phyloP scores from a whole-genome alignment of 73 alveolate genomes.

The Paramecium sexaurelia region DNA sequence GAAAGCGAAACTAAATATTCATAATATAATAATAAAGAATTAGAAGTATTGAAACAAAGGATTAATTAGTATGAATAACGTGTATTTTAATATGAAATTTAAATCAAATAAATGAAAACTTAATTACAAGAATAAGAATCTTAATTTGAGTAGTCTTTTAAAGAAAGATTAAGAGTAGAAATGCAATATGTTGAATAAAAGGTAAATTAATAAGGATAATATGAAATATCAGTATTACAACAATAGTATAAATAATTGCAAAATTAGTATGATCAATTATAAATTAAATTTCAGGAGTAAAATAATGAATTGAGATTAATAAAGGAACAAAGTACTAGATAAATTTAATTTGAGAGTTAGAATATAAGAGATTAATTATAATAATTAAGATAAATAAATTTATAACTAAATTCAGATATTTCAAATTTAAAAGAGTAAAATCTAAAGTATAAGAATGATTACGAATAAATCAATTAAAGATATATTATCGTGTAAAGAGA shows the following conservation, averaged over 20 bases:
- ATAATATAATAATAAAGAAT: neutral
- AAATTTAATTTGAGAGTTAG: neutral
- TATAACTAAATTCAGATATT: neutral
- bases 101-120: neutral
- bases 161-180: neutral
- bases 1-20: constrained; percentile 1
- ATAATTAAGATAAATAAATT: neutral
- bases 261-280: neutral
- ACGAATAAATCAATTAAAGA: neutral
- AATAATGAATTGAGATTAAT: neutral
- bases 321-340: neutral
- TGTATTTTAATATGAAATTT: neutral
- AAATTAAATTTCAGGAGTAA: neutral
- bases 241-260: neutral
- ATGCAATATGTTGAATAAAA: neutral
- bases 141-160: neutral
- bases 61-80: neutral
- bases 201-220: neutral
- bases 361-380: neutral
- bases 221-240: neutral
- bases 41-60: neutral
- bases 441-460: neutral
- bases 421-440: neutral
- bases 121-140: neutral
- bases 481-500: constrained; percentile 3